Conservation (phyloP, 2,329 filamentous ascomycete genomes). For the Ampelomyces quisqualis region DNA sequence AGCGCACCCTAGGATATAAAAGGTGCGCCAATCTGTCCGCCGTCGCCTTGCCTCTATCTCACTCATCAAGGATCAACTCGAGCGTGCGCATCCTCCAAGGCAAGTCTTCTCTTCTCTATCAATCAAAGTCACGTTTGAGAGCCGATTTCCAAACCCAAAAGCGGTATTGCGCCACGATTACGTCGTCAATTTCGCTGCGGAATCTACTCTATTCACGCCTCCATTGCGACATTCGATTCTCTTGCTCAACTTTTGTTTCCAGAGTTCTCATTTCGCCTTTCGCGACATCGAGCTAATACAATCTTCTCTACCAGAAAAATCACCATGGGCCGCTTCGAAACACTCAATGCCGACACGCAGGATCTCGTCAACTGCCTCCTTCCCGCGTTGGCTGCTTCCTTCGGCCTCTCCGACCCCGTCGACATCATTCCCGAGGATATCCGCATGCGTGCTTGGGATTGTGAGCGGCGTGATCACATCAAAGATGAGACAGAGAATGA, state of each 20-base stretch:
- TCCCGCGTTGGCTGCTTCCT: constrained; percentile 32
- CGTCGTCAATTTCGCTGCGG: background rate
- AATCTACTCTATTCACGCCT: background rate
- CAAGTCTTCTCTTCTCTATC: background rate
- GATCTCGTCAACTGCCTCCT: constrained; percentile 36
- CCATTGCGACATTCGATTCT: background rate
- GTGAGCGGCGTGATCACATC: constrained; percentile 39
- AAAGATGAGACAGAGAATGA: constrained; percentile 37
- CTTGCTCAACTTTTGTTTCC: background rate
- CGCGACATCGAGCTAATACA: too few species aligned
- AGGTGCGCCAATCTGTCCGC: background rate
- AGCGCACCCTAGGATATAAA: background rate
- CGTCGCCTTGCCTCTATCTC: background rate
- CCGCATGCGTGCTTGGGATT: constrained; percentile 42
- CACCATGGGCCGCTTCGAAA: constrained; percentile 36
- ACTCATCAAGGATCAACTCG: background rate
- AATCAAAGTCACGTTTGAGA: background rate
- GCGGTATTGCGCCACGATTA: background rate
- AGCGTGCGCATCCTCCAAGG: background rate
- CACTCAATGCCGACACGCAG: constrained; percentile 36
- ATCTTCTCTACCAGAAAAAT: background rate
- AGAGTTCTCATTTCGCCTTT: too few species aligned
- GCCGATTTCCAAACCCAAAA: background rate
- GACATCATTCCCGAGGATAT: constrained; percentile 40
- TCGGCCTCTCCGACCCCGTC: constrained; percentile 19